Conservation (phyloP, 179 eudicot species). For the Drosera spatulata region DNA sequence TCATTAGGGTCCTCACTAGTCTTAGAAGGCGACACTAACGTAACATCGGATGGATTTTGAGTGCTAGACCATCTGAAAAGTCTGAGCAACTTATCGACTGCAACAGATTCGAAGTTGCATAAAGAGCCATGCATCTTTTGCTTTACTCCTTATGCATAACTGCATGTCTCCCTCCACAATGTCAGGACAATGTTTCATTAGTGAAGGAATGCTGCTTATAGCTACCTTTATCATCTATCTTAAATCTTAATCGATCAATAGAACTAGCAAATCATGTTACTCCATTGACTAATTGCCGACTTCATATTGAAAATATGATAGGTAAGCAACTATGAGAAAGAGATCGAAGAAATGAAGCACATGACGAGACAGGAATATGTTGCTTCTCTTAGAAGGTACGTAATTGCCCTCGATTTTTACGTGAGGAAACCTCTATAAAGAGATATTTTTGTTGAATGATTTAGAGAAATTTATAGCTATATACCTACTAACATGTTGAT, state of each 20-base stretch:
- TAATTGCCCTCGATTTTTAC: neutral
- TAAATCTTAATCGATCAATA: no score
- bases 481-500: neutral
- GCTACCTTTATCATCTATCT: neutral
- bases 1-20: no score
- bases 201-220: neutral
- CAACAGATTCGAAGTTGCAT: neutral
- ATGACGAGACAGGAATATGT: conserved; percentile 94
- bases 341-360: conserved; percentile 87
- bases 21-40: no score
- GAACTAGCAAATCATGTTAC: neutral
- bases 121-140: conserved; percentile 1
- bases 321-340: conserved; percentile 82
- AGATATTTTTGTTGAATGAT: neutral
- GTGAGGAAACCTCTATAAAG: neutral
- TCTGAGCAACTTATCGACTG: no score
- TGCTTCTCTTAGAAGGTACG: conserved; percentile 81
- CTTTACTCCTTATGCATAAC: conserved; percentile 1
- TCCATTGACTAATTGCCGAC: neutral
- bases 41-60: no score
- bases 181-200: neutral
- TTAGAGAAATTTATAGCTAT: neutral
- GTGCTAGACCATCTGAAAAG: no score
- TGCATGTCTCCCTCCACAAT: conserved; percentile 1
- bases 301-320: conserved; percentile 6